phyloP scores from a whole-genome alignment of 257 asterid genomes.

The Nicotiana noctiflora region DNA sequence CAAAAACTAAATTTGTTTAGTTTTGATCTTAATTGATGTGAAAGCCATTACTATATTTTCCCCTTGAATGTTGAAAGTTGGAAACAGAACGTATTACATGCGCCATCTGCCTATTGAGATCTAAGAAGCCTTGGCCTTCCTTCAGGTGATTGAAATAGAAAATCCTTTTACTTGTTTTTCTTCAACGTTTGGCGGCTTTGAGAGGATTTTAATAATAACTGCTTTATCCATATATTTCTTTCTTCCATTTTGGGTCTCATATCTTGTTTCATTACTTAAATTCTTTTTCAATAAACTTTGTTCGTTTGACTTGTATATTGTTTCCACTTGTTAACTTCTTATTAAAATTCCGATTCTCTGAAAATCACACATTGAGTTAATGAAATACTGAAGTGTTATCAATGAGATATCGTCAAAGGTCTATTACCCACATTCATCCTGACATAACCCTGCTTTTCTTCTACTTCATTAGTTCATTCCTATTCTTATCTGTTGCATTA shows the following conservation, averaged over 20 bases:
- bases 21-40: neutral
- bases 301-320: neutral
- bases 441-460: neutral
- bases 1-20: neutral
- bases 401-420: neutral
- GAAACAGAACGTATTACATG: neutral
- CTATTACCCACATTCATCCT: neutral
- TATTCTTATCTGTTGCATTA: neutral
- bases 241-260: neutral
- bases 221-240: neutral
- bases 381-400: neutral
- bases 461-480: neutral
- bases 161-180: neutral
- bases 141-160: neutral
- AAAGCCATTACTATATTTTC: neutral
- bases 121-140: neutral
- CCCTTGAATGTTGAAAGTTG: neutral
- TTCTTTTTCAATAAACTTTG: neutral
- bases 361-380: neutral
- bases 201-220: neutral
- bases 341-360: neutral
- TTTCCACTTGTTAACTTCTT: neutral
- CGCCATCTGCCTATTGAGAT: neutral
- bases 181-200: neutral
- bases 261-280: neutral